phyloP scores from a whole-genome alignment of 768 basidiomycete genomes.

The Cystoderma amianthinum region DNA sequence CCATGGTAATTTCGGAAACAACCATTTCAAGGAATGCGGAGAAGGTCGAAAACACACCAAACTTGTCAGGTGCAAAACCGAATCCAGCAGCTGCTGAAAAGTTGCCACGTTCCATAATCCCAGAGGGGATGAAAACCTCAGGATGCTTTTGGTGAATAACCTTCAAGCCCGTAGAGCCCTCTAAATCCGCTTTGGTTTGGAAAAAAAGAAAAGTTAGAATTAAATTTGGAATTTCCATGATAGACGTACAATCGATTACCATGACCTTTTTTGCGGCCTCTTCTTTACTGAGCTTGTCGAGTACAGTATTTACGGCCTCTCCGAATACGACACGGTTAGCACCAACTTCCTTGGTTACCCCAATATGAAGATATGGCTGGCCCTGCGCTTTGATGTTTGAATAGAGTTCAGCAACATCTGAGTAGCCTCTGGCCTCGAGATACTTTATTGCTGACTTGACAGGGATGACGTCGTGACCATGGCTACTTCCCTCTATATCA shows the following conservation, averaged over 20 bases:
- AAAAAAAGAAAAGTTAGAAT: conserved; percentile 2
- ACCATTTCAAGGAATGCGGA: conserved; percentile 92
- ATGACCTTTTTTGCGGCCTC: conserved; percentile 75
- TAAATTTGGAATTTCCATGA: not conserved
- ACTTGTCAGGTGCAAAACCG: conserved; percentile 76
- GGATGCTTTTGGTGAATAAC: conserved; percentile 87
- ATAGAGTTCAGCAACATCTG: conserved; percentile 47
- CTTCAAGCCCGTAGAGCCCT: conserved; percentile 87
- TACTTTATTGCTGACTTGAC: conserved; percentile 76
- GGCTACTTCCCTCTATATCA: conserved; percentile 71
- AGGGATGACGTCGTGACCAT: conserved; percentile 84
- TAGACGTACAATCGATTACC: conserved; percentile 82
- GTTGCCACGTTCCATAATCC: conserved; percentile 83
- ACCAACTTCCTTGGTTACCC: conserved; percentile 66
- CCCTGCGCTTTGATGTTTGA: conserved; percentile 53
- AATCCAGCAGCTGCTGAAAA: conserved; percentile 84
- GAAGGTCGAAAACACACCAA: conserved; percentile 87
- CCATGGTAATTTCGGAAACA: conserved; percentile 87
- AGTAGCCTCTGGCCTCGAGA: conserved; percentile 57
- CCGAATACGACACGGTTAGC: conserved; percentile 84
- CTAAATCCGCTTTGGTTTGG: conserved; percentile 55
- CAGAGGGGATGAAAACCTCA: conserved; percentile 80
- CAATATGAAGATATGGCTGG: conserved; percentile 55
- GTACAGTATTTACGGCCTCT: conserved; percentile 73
- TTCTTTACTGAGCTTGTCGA: conserved; percentile 69